A percentile compares a stretch with the other conserved stretches of the same genome.
Conservation (phyloP, 129 eudicot genomes). For the Tagetes erecta region DNA sequence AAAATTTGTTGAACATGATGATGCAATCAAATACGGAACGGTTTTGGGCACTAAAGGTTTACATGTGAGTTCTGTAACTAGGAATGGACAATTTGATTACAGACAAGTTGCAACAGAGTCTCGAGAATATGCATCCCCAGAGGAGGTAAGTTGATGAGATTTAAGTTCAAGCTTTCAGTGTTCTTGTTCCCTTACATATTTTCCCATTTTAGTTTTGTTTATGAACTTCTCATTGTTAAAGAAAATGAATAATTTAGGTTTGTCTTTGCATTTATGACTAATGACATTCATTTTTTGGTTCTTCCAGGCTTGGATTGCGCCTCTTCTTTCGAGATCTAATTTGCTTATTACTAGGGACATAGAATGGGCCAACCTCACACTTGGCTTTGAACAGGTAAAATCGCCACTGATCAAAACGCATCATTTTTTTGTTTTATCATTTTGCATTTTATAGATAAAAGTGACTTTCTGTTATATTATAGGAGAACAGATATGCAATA, state of each 20-base stretch:
- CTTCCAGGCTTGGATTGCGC: conserved; percentile 68
- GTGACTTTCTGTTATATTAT: conserved; percentile 18
- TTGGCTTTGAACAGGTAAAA: conserved; percentile 96
- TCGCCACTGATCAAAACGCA: not conserved
- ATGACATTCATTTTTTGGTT: conserved; percentile 18
- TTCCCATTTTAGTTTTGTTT: not conserved
- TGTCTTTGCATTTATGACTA: conserved; percentile 11
- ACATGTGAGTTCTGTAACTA: conserved; percentile 35
- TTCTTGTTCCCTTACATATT: not conserved
- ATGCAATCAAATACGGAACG: conserved; percentile 22
- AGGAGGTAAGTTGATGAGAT: conserved; percentile 62
- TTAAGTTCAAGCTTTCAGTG: conserved; percentile 3
- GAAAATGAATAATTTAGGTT: not conserved
- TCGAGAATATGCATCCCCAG: conserved; percentile 53
- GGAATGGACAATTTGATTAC: conserved; percentile 34
- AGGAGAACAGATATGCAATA: conserved; percentile 87
- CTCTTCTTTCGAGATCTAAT: conserved; percentile 94
- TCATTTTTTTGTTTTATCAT: not conserved
- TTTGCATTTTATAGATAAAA: conserved; percentile 4
- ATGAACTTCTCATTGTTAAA: not conserved
- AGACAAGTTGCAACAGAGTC: conserved; percentile 58
- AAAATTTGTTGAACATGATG: conserved; percentile 11
- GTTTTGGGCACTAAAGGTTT: conserved; percentile 28
- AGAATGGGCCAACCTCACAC: conserved; percentile 95
- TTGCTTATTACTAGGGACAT: conserved; percentile 95